Evolutionary conservation across 2,329 filamentous ascomycete genomes (phyloP).

Genomic region (Fusarium xyrophilum): DNA sequence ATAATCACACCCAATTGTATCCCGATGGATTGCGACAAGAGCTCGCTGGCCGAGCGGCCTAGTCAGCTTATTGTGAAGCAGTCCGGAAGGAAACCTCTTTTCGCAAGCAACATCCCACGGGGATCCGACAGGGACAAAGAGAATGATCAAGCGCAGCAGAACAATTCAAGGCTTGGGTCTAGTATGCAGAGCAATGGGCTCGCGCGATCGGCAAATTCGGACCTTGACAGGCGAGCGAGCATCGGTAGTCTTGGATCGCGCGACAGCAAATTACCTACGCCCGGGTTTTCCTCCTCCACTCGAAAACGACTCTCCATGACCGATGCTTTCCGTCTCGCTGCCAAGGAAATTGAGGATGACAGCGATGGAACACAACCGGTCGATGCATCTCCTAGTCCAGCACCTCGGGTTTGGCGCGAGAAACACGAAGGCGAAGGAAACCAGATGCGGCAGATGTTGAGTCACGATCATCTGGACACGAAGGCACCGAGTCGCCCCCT

Average conservation of each 20-base stretch:
- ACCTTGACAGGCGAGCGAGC: constrained; percentile 34
- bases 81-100: constrained; percentile 52
- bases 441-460: constrained; percentile 41
- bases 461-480: constrained; percentile 44
- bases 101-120: constrained; percentile 40
- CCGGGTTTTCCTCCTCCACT: constrained; percentile 42
- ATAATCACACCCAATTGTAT: constrained; percentile 6
- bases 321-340: constrained; percentile 52
- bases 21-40: constrained; percentile 40
- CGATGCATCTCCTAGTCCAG: constrained; percentile 60
- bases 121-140: constrained; percentile 36
- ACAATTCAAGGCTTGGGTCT: constrained; percentile 16
- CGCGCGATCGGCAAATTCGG: constrained; percentile 40
- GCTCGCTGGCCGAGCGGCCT: constrained; percentile 33
- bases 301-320: constrained; percentile 50
- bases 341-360: constrained; percentile 41
- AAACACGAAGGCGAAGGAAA: constrained; percentile 44
- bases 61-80: constrained; percentile 49
- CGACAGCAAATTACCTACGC: constrained; percentile 47
- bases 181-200: constrained; percentile 23
- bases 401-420: constrained; percentile 54
- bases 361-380: constrained; percentile 39
- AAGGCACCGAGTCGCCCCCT: constrained; percentile 38
- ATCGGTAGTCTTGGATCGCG: constrained; percentile 39
- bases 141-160: constrained; percentile 25